A percentile compares a stretch with the other conserved stretches of the same genome.
Evolutionary conservation across 768 basidiomycete genomes (phyloP).

Genomic region (Trametes elegans): DNA sequence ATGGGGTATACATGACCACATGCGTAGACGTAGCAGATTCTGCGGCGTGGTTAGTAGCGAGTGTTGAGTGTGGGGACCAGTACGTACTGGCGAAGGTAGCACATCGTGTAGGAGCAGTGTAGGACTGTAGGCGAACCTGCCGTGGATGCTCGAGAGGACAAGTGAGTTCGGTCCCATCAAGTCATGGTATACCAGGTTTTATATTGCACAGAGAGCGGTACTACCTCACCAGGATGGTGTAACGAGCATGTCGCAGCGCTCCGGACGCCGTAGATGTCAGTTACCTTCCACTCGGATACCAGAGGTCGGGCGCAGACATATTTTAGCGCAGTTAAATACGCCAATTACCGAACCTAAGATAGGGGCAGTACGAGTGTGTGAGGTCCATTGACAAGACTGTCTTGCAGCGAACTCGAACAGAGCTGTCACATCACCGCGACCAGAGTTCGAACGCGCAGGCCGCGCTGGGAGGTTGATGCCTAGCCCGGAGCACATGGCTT

Average conservation of each 20-base stretch:
- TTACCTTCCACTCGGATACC: no score
- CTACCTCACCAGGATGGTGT: background rate
- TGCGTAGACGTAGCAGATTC: constrained; percentile 27
- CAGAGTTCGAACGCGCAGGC: no score
- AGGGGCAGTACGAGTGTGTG: background rate
- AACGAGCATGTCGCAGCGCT: background rate
- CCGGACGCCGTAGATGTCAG: no score
- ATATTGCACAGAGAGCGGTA: background rate
- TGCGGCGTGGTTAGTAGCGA: background rate
- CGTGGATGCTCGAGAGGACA: background rate
- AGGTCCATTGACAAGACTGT: background rate
- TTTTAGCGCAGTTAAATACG: no score
- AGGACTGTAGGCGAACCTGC: background rate
- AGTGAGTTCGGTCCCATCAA: background rate
- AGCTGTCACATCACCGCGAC: background rate
- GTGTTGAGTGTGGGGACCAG: no score
- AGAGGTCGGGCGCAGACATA: background rate
- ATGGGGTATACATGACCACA: constrained; percentile 27
- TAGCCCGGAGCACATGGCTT: no score
- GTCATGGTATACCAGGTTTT: background rate
- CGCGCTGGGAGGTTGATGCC: no score
- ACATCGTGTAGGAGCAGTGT: constrained; percentile 15
- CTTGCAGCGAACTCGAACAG: no score
- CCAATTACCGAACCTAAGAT: no score
- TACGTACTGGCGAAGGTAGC: constrained; percentile 27